Base-by-base conservation (phyloP, 768 basidiomycete genomes). In the Phylloporus sp. region DNA sequence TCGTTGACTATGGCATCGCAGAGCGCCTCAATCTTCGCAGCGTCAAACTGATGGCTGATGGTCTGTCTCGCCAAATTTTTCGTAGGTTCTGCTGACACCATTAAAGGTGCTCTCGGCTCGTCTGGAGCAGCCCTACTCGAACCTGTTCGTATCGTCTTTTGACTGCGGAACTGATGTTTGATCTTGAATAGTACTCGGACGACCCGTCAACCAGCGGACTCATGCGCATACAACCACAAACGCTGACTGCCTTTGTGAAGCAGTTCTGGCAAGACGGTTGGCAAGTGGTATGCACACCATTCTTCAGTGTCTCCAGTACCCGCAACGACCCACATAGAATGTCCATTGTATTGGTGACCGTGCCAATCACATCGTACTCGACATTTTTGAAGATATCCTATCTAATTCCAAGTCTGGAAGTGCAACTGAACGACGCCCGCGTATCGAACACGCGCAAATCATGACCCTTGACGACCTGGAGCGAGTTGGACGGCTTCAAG, bases 361-460 rank as follows among this genome's bases (percentile, higher is more conserved):
- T 35, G 92, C 91, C 26, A 96, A 95, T 59, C 75, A 84, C 26
- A 71, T 85, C 24, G 79, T 91, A 2, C 75, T 97, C 20, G 82
- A 96, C 58, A 83, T 91, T 9, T 93, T 88, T 58, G 88, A 94
- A 61, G 66, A 72, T 6, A 70, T 86, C 3, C 55, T 90, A 9
- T 48, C 59, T 3, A 46, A 50, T 21, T 42, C 57, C 10, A 43
- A 44, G 59, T 62, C 38, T 14, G 57, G 46, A 9, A 55, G 42
- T 57, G 61, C 27, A 53, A 67, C 33, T 53, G 64, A 69, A 42
- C 77, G 80, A 63, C 74, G 93, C 10, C 85, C 90, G 2, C 75
- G 95, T 33, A 82, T 96, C 9, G 95, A 98, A 61, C 95, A 98
- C 65, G 86, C 92, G 0, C 95, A 98, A 63, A 91, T 96, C 38